Evolutionary conservation across 2,329 filamentous ascomycete species (phyloP).

Genomic region (Stemphylium vesicarium): DNA sequence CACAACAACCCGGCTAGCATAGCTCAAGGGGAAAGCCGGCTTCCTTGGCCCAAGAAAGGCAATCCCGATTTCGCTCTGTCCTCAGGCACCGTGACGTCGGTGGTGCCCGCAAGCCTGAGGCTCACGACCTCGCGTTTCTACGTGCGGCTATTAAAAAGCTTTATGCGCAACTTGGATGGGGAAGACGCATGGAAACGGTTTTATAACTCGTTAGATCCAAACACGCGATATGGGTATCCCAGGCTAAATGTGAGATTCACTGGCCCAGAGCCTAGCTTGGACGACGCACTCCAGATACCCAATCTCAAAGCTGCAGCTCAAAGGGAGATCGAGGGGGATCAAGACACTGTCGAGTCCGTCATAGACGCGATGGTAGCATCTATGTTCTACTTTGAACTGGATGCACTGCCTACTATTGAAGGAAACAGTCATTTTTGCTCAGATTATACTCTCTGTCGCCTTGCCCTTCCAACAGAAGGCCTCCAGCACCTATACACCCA

Average conservation of each 20-base stretch:
- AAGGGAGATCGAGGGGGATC: not conserved
- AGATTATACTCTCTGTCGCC: not conserved
- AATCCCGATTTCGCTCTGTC: not conserved
- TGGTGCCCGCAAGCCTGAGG: not conserved
- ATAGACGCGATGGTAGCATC: constrained; percentile 1
- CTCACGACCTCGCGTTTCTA: not conserved
- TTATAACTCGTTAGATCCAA: not conserved
- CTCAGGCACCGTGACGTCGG: not conserved
- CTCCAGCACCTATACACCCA: not conserved
- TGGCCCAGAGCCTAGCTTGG: not conserved
- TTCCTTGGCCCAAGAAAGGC: not conserved
- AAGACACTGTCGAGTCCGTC: not conserved
- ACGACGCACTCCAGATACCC: not conserved
- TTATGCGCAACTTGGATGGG: not conserved
- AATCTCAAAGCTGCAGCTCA: not conserved
- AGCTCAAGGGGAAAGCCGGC: not conserved
- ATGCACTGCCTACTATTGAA: not conserved
- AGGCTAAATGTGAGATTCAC: not conserved
- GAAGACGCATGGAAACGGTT: not conserved
- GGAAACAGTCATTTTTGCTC: not conserved
- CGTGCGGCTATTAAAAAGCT: not conserved
- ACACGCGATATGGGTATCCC: not conserved
- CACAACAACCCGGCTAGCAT: constrained; percentile 2
- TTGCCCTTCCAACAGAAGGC: not conserved
- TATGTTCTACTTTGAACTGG: not conserved